A percentile compares a stretch with the other conserved stretches of the same genome.
phyloP scores from a whole-genome alignment of 2,329 filamentous ascomycete species.

The Teratosphaeria destructans region DNA sequence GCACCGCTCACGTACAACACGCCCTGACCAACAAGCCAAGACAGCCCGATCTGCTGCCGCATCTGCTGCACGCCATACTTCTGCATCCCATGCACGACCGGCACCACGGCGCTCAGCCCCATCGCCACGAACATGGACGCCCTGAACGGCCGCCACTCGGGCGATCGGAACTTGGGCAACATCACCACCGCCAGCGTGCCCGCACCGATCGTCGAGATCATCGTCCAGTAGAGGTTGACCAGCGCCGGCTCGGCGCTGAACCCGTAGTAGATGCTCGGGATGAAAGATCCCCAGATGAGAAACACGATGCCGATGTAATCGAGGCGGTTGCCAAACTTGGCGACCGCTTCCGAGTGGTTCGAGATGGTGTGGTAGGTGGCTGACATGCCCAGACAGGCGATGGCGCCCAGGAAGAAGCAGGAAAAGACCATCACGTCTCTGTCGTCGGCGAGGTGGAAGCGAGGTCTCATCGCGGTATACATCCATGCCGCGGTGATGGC shows the following conservation, averaged over 20 bases:
- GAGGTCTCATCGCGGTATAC: constrained; percentile 48
- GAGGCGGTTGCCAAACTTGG: constrained; percentile 78
- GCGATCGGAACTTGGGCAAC: constrained; percentile 73
- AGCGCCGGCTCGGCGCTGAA: constrained; percentile 61
- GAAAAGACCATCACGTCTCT: constrained; percentile 62
- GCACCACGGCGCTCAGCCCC: constrained; percentile 72
- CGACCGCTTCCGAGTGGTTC: constrained; percentile 72
- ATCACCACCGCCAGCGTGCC: constrained; percentile 69
- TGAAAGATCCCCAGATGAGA: constrained; percentile 73
- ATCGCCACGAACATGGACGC: constrained; percentile 83
- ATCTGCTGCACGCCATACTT: constrained; percentile 59
- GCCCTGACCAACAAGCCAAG: constrained; percentile 72
- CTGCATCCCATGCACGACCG: constrained; percentile 64
- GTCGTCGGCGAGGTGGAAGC: constrained; percentile 52
- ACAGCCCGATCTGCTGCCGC: constrained; percentile 64
- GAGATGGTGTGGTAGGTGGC: constrained; percentile 72
- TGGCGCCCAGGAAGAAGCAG: constrained; percentile 64
- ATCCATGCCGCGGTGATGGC: constrained; percentile 43
- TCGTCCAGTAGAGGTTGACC: constrained; percentile 61
- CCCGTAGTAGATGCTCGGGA: constrained; percentile 80
- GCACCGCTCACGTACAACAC: constrained; percentile 78
- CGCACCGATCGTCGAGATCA: constrained; percentile 68
- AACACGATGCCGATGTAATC: constrained; percentile 92
- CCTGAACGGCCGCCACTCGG: constrained; percentile 72
- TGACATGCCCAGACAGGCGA: constrained; percentile 37